Evolutionary conservation across 148 eudicot species (phyloP), one percentile per base, ranked within the genome.

Genomic region (Fallopia convolvulus): DNA sequence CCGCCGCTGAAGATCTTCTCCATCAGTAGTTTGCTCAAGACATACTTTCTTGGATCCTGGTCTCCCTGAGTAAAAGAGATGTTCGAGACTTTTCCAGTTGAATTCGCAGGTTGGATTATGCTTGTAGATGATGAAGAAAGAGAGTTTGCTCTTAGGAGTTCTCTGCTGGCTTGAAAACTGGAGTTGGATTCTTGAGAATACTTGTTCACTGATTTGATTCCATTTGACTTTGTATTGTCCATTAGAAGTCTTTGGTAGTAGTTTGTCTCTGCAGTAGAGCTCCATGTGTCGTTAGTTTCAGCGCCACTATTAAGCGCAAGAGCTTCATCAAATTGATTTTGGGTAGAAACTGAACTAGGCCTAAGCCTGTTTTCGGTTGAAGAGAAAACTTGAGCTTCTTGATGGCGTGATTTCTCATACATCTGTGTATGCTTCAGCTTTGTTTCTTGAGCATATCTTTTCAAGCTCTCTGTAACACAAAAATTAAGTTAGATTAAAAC

Each of bases 381-480:
- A 33, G 21, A 39, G 20, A 36, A 32, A 68, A 42, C 42, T 39
- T 36, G 72, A 68, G 72, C 20, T 17, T 68, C 20, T 36, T 68
- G 72, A 68, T 68, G 46, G 72, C 7, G 8, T 8, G 44, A 11
- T 68, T 46, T 36, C 42, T 65, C 40, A 65, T 65, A 30, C 41
- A 30, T 65, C 17, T 68, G 72, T n/a, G 15, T 68, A 15, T 33
- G 44, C 72, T 68, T 68, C 0, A 17, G 15, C 72, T 68, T 68
- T 0, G 44, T 68, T 68, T 68, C 72, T 68, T 36, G 72, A 68
- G 72, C 72, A 68, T 33, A 68, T 68, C 46, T 68, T 12, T 68
- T 68, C 46, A 68, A 36, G 9, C 72, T 68, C 21, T 68, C 72
- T 68, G 36, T 6, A 68, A 39, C 20, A 15, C 46, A 36, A 30